Conservation (phyloP, 768 basidiomycete genomes). For the Pleurotus djamor region DNA sequence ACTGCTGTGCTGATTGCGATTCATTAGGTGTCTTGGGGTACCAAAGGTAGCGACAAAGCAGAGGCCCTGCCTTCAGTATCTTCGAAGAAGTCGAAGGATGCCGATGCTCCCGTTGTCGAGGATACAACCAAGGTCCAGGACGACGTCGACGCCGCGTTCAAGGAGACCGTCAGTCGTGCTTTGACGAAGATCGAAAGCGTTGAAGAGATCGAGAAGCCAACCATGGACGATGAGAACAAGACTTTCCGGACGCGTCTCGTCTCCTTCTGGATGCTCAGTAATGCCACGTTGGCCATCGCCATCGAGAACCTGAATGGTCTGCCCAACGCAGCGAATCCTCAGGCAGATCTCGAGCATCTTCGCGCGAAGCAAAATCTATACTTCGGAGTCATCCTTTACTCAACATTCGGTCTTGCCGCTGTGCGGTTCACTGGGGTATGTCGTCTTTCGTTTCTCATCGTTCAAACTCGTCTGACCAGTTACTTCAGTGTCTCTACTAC, state of each 20-base stretch:
- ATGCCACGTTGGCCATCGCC: constrained; percentile 68
- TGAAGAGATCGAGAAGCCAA: constrained; percentile 63
- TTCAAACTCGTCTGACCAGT: not conserved
- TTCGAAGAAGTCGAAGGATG: constrained; percentile 57
- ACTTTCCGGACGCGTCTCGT: constrained; percentile 84
- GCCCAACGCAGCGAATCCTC: constrained; percentile 25
- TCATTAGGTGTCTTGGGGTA: constrained; percentile 84
- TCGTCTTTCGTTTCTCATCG: not conserved
- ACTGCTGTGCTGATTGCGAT: not conserved
- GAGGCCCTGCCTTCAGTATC: constrained; percentile 76
- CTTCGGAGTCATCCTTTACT: constrained; percentile 77
- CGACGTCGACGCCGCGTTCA: constrained; percentile 80
- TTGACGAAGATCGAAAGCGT: constrained; percentile 54
- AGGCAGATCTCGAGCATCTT: constrained; percentile 31
- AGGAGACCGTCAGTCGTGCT: constrained; percentile 78
- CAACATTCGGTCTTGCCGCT: constrained; percentile 70
- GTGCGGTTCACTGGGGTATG: constrained; percentile 74
- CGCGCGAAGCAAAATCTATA: constrained; percentile 40
- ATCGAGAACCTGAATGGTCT: constrained; percentile 77
- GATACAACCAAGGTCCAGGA: constrained; percentile 72
- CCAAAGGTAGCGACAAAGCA: constrained; percentile 92
- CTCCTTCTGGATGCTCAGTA: constrained; percentile 66
- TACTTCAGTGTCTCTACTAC: constrained; percentile 65
- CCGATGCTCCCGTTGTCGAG: constrained; percentile 66
- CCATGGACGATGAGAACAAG: constrained; percentile 77